Base-by-base conservation (phyloP, 306 rosid species). In the Castanea crenata region DNA sequence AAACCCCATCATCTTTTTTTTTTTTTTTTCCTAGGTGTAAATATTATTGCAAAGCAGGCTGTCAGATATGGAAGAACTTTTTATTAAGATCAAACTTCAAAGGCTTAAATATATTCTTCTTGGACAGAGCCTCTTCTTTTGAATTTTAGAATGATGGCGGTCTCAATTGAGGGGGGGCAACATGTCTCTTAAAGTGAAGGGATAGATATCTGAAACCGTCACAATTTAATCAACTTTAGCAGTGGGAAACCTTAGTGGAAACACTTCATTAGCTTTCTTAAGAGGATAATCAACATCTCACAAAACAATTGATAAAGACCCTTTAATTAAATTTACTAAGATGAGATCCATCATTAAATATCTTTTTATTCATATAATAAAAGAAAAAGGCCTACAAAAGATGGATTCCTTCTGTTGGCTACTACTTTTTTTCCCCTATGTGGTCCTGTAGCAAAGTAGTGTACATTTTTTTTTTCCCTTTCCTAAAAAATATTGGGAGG, bases 161-260 rank as follows among this genome's bases (percentile, higher is more conserved):
- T 83, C 82, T 58, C 81, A 21, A 51, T 67, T 77, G 81, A 86
- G 82, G 88, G 92, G 91, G 87, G 90, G 84, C 91, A 90, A 13
- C 82, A 73, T 90, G 97, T 89, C 87, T 82, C 86, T 55, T 87
- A 87, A 90, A 92, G 94, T 51, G 64, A 77, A 69, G 81, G 54
- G 78, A 56, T 32, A 72, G 78, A 73, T 80, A 73, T 79, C 59
- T 25, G 79, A 74, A 76, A 79, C 72, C 72, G 80, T 74, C 56
- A 67, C 74, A 76, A 72, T 84, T 80, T 23, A 82, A 77, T 29
- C 31, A 71, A 73, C 86, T 84, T 85, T 87, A 20, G 61, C 65
- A 71, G 89, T 68, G 85, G 85, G 77, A 81, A 54, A 85, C 84
- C 87, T 80, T 46, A 74, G 86, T 82, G 90, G 84, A 86, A 81